Evolutionary conservation across 805 yeast species (phyloP), one percentile per base, ranked within the genome.

Genomic region (Komagataella ulmi): DNA sequence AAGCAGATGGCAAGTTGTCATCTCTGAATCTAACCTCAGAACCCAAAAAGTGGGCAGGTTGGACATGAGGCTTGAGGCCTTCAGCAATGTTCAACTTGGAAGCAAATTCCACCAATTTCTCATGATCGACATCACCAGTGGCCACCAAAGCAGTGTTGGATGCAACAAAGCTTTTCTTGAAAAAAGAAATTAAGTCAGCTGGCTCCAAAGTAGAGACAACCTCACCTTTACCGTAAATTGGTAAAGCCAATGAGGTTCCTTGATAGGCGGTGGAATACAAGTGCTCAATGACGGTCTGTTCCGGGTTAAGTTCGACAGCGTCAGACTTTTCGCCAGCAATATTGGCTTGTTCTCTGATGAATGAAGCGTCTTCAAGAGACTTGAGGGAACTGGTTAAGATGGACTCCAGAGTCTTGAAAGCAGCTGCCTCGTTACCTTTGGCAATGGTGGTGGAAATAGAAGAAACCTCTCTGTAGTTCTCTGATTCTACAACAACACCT

Each of bases 21-120:
- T 86, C 95, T 80, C 95, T 83, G 73, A 85, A 72, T 78, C 90
- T 81, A 58, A 85, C 83, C 66, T 86, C 95, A 48, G 93, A 85
- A 66, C 95, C 95, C 66, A 86, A 76, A 79, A 85, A 86, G 52
- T 80, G 65, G 55, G 86, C 78, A 52, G 79, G 72, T 58, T 75
- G 74, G 51, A 62, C 63, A 23, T 69, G 65, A 58, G 74, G 72
- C 50, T 70, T 72, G 52, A 76, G 65, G 57, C 85, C 88, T 50
- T 74, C 67, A 51, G 79, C 70, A 36, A 82, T 59, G 49, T 69
- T 58, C 54, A 74, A 59, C 54, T 74, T 65, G 63, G 81, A 82
- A 54, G 85, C 79, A 52, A 83, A 74, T 54, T 80, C 81, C 55
- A 83, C 87, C 56, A 86, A 72, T 53, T 76, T 76, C 40, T 83